Percentiles rank a stretch among this genome's conserved stretches.
phyloP scores from a whole-genome alignment of 306 rosid genomes.

The Cicer yamashitae region DNA sequence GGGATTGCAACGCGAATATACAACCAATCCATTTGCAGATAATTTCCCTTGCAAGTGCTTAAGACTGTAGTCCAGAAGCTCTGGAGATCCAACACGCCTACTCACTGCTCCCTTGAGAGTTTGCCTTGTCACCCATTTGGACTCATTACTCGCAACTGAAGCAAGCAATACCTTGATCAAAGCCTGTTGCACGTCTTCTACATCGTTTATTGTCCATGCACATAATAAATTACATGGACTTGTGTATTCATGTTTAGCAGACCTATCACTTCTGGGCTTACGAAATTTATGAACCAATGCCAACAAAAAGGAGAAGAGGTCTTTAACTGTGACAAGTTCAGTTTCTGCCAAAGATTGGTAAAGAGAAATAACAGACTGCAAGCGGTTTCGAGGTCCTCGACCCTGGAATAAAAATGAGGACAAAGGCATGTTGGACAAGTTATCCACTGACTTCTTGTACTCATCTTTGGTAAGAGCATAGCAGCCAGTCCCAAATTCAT shows the following conservation, averaged over 20 bases:
- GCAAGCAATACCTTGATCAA: constrained; percentile 62
- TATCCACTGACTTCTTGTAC: constrained; percentile 59
- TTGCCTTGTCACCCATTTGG: constrained; percentile 59
- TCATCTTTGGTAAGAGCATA: constrained; percentile 70
- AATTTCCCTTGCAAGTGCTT: constrained; percentile 61
- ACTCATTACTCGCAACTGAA: constrained; percentile 41
- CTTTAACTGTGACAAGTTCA: constrained; percentile 59
- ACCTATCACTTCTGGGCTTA: constrained; percentile 22
- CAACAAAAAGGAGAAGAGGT: constrained; percentile 63
- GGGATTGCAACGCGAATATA: constrained; percentile 58
- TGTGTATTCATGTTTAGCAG: constrained; percentile 25
- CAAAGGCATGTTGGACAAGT: constrained; percentile 53
- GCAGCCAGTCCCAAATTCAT: constrained; percentile 72
- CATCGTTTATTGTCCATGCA: constrained; percentile 64
- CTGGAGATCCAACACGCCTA: constrained; percentile 55
- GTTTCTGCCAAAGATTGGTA: constrained; percentile 62
- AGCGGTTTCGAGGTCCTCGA: constrained; percentile 50
- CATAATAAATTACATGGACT: constrained; percentile 46
- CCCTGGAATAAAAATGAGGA: constrained; percentile 54
- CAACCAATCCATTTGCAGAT: constrained; percentile 57
- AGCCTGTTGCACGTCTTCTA: constrained; percentile 61
- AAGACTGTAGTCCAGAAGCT: constrained; percentile 70
- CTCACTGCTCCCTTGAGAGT: constrained; percentile 66
- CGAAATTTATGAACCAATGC: constrained; percentile 38
- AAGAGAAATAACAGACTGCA: constrained; percentile 60